Evolutionary conservation across 371 early-diverging fungal genomes (phyloP).

Genomic region (Dentiscutata heterogama): DNA sequence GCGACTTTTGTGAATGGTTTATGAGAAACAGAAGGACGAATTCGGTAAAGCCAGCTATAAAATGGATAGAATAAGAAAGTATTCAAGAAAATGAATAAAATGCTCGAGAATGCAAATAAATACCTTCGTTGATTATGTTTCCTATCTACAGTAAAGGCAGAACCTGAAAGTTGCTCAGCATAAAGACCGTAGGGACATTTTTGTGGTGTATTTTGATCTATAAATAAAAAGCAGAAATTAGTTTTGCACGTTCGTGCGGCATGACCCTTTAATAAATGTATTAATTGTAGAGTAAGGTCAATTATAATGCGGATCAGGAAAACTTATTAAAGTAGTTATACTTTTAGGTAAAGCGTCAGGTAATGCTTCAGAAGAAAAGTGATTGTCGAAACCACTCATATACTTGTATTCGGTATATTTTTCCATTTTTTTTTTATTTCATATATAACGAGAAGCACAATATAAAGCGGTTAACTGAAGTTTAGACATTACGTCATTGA

Average conservation of each 20-base stretch:
- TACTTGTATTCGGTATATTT: slow-evolving; percentile 65
- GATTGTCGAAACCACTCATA: slow-evolving; percentile 81
- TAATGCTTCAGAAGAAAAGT: slow-evolving; percentile 89
- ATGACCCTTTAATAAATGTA: background rate
- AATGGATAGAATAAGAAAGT: background rate
- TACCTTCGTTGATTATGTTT: slow-evolving; percentile 86
- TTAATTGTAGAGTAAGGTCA: background rate
- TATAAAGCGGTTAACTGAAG: too few relatives aligned
- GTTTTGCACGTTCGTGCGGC: too few relatives aligned
- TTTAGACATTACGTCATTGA: too few relatives aligned
- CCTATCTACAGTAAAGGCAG: slow-evolving; percentile 94
- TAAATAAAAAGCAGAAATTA: background rate
- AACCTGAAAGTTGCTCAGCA: slow-evolving; percentile 96
- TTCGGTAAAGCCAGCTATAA: slow-evolving; percentile 94
- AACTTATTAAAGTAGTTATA: slow-evolving; percentile 45
- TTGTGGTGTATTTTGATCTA: slow-evolving; percentile 94
- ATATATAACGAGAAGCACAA: too few relatives aligned
- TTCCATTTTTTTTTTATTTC: slow-evolving; percentile 23
- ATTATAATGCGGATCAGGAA: background rate
- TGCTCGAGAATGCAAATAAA: background rate
- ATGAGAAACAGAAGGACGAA: slow-evolving; percentile 93
- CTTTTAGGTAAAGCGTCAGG: slow-evolving; percentile 89
- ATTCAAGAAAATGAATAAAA: background rate
- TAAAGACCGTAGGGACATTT: slow-evolving; percentile 91
- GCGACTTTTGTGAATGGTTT: slow-evolving; percentile 70